Base-by-base conservation (phyloP, 2,329 filamentous ascomycete genomes). In the Botryotinia globosa region DNA sequence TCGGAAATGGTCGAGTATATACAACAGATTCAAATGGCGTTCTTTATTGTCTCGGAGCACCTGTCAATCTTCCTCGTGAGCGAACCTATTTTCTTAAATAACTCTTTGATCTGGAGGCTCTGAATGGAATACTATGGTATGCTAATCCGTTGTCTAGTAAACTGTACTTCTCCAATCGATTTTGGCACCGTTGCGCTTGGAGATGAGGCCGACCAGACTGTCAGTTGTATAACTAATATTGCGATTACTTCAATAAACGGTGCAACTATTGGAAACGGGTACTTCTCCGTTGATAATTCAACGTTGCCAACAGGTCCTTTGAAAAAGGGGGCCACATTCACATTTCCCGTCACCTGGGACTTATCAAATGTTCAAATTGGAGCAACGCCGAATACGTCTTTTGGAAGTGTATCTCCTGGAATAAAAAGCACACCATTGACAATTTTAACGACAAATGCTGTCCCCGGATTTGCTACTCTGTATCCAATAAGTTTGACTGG, bases 1-100 rank as follows among this genome's bases (percentile, higher is more conserved):
- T 84, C 74, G 82, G 82, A 22, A 78, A 83, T 68, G 77, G 77
- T 16, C 71, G 78, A 61, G 76, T 82, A 25, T 82, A 82, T 73
- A 73, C 73, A n/a, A 75, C 78, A 14, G 79, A 78, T 62, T 73
- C 75, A 9, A 77, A 76, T 63, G 79, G 77, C 16, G 69, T 74
- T 54, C 68, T 80, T 6, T 77, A 78, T 42, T 77, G 77, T 63
- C 73, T 79, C n/a, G 80, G 80, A 7, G 80, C 82, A 14, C 82
- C 82, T 18, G 81, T 83, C 67, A 80, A 80, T 68, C 72, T 83
- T 22, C 81, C 82, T 2, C 71, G 65, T 67, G 34, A 25, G 65
- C 56, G 1, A 8, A 16, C 9, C 1, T 54, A 5, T 67, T 37
- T 20, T 25, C 25, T 65, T 29, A 2, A 10, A 34, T 16, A 4